phyloP scores from a whole-genome alignment of 1,284 basidiomycete genomes.

The Lentinula novae-zelandiae region DNA sequence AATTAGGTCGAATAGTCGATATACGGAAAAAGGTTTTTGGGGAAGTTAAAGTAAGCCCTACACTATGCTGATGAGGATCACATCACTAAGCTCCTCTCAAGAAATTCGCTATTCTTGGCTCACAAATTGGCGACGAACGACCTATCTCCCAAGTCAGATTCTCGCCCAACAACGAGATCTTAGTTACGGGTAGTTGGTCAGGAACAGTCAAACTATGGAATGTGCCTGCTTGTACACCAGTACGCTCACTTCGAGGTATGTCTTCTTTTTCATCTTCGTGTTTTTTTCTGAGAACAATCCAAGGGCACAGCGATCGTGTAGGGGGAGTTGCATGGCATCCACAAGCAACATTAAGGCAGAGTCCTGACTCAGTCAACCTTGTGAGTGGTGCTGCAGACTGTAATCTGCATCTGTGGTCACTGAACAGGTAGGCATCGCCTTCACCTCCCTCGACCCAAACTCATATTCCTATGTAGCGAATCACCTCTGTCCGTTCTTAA shows the following conservation, averaged over 20 bases:
- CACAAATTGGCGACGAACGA: constrained; percentile 96
- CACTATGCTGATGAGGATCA: background rate
- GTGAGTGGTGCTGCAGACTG: constrained; percentile 91
- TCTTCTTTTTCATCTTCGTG: background rate
- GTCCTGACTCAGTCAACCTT: constrained; percentile 72
- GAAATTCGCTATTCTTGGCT: constrained; percentile 90
- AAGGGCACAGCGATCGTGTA: constrained; percentile 87
- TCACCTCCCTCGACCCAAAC: constrained; percentile 2
- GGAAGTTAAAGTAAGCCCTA: constrained; percentile 75
- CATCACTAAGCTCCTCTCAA: constrained; percentile 25
- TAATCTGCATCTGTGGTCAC: constrained; percentile 85
- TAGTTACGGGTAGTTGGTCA: constrained; percentile 95
- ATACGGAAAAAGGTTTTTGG: constrained; percentile 86
- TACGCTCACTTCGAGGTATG: constrained; percentile 69
- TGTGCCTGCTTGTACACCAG: constrained; percentile 82
- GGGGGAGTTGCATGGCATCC: constrained; percentile 99
- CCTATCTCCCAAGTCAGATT: constrained; percentile 94
- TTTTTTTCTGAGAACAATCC: constrained; percentile 9
- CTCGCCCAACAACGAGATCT: constrained; percentile 83
- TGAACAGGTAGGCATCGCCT: constrained; percentile 57
- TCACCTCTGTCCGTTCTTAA: constrained; percentile 77
- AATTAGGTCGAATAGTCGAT: constrained; percentile 89
- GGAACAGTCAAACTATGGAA: constrained; percentile 95
- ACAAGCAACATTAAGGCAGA: constrained; percentile 80
- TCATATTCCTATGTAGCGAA: constrained; percentile 44